Evolutionary conservation across 2,329 filamentous ascomycete species (phyloP), one percentile per base, ranked within the genome.

Genomic region (Nigrograna mackinnonii): DNA sequence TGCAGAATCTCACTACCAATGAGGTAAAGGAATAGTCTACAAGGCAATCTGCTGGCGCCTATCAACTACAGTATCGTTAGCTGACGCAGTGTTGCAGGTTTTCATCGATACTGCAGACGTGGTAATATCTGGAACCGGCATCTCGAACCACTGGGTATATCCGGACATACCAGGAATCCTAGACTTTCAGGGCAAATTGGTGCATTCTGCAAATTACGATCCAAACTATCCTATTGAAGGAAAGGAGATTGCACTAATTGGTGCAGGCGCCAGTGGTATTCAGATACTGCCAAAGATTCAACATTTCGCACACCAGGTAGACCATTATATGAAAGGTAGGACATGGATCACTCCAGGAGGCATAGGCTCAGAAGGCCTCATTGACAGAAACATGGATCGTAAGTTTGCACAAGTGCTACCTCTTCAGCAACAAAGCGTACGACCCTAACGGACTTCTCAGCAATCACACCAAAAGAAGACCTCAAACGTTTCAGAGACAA

Each of bases 261-360:
- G 72, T 71, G 43, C 84, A 84, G 82, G 82, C 2, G 77, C 81
- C 0, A 78, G 78, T 0, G 82, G 81, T 9, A 28, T 28, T n/a
- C 24, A 85, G 50, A 74, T 83, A 38, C 71, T 75, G 2, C 83
- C 86, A 42, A 78, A 77, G 26, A 79, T 74, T 2, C 73, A 74
- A 1, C 52, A 80, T 82, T 49, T 61, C 75, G 70, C 19, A 76
- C 52, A 76, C 83, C 1, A 71, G 66, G 12, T 60, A 37, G 56
- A 24, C 85, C 11, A 71, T 62, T 20, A 78, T 84, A 40, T 9
- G 9, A 9, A 28, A 9, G n/a, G 24, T n/a, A 28, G n/a, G 24
- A 85, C 49, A 63, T 83, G 70, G 74, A 5, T 72, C 72, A 47
- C 62, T n/a, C n/a, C 24, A 9, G 24, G 24, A n/a, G 24, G 24